A percentile compares a stretch with the other conserved stretches of the same genome.
phyloP scores from a whole-genome alignment of 2,329 filamentous ascomycete species.

The Lojkania enalia region DNA sequence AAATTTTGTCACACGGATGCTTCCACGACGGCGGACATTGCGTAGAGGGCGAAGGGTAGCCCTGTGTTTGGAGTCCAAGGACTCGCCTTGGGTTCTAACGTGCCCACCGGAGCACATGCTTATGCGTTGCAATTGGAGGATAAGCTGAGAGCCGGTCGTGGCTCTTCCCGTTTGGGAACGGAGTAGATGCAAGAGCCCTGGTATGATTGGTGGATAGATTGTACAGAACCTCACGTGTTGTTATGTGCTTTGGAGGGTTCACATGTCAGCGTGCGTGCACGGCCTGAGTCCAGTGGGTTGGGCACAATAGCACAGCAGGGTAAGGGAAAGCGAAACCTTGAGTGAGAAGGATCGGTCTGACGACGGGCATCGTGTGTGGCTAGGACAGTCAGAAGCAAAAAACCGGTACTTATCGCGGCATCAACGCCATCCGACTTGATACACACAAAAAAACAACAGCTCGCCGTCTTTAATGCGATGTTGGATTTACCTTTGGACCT shows the following conservation, averaged over 20 bases:
- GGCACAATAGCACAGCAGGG: neutral
- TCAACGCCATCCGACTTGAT: too few relatives aligned
- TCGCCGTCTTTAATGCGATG: slow-evolving; percentile 3
- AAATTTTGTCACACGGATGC: slow-evolving; percentile 10
- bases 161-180: slow-evolving; percentile 9
- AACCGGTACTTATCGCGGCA: too few relatives aligned
- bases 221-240: neutral
- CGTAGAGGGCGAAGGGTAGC: neutral
- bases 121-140: slow-evolving; percentile 5
- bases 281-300: too few relatives aligned
- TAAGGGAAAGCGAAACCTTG: neutral
- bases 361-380: too few relatives aligned
- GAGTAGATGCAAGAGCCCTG: neutral
- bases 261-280: slow-evolving; percentile 6
- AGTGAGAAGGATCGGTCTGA: too few relatives aligned
- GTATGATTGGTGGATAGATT: neutral
- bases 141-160: slow-evolving; percentile 1
- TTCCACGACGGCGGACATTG: slow-evolving; percentile 9
- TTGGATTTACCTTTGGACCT: slow-evolving; percentile 27
- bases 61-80: neutral
- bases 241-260: slow-evolving; percentile 2
- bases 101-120: neutral
- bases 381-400: too few relatives aligned
- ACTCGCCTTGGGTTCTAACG: neutral
- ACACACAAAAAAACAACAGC: too few relatives aligned